Base-by-base conservation (phyloP, 768 basidiomycete species). In the Boletales sp. region DNA sequence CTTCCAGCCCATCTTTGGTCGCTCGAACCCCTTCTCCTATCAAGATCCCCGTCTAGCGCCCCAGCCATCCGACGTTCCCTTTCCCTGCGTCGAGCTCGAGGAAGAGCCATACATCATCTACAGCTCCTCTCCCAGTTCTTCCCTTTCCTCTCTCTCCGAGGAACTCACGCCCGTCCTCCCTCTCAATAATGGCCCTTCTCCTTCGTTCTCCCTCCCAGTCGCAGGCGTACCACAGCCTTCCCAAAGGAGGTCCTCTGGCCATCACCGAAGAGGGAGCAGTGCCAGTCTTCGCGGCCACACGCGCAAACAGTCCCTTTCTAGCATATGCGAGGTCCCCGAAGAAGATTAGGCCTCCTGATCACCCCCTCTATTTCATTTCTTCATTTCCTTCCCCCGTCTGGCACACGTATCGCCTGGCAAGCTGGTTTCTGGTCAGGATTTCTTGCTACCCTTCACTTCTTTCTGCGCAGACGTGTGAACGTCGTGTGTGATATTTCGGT, bases 91-190 rank as follows among this genome's bases (percentile, higher is more conserved):
- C 14, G 66, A 62, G 31, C 65, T 66, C n/a, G 58, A 63, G 21
- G 65, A 68, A 31, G 66, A 68, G 13, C 66, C 66, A 9, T 68
- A 68, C 37, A 38, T 68, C 48, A 68, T 68, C 8, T 68, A 68
- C 36, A 68, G 68, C 48, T 64, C 66, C 15, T 68, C 66, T 36
- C 66, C 66, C 10, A 64, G 49, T 4, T 66, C 66, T 0, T 68
- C 64, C 25, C 54, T 70, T 3, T 70, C 66, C 5, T 66, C 66
- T 8, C 64, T 66, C 34, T 57, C 66, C 37, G 64, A 70, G 34
- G 66, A 68, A 34, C 36, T 57, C 21, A 62, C 61, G 0, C 57
- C 63, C 2, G 62, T 62, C 25, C 53, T 67, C 4, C 59, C 66
- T 11, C 62, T 59, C 19, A 53, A 46, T 5, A 53, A 42, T 3